Conservation (phyloP, 1,284 basidiomycete genomes). For the Ustilago sp. region DNA sequence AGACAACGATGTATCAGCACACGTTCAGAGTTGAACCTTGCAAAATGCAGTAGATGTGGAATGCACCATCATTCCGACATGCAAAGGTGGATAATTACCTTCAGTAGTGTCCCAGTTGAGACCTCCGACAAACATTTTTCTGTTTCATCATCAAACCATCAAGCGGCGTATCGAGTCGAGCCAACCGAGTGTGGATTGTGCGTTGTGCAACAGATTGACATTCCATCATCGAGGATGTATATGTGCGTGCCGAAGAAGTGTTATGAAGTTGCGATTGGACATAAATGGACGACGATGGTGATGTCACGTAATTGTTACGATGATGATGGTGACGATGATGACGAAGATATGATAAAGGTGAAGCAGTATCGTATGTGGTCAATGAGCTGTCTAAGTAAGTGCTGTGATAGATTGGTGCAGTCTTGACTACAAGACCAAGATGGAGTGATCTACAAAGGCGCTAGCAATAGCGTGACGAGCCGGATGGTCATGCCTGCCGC, state of each 20-base stretch:
- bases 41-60: neutral
- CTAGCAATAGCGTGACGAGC: too few relatives aligned
- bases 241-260: slow-evolving; percentile 13
- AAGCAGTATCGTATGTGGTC: slow-evolving; percentile 18
- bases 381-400: slow-evolving; percentile 26
- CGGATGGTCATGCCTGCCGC: neutral
- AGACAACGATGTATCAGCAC: neutral
- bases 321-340: slow-evolving; percentile 13
- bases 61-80: neutral
- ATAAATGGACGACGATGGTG: slow-evolving; percentile 10
- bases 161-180: neutral
- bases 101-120: slow-evolving; percentile 98
- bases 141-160: slow-evolving; percentile 70
- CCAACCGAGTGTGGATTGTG: slow-evolving; percentile 13
- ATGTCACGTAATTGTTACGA: slow-evolving; percentile 14
- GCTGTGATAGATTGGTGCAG: neutral
- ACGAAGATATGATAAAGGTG: slow-evolving; percentile 10
- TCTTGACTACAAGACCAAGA: neutral
- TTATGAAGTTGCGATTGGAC: slow-evolving; percentile 1
- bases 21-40: neutral
- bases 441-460: too few relatives aligned
- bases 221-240: slow-evolving; percentile 36
- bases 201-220: slow-evolving; percentile 28
- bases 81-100: slow-evolving; percentile 71
- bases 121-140: slow-evolving; percentile 98